Base-by-base conservation (phyloP, 345 rosid genomes). In the Cardamine resedifolia region DNA sequence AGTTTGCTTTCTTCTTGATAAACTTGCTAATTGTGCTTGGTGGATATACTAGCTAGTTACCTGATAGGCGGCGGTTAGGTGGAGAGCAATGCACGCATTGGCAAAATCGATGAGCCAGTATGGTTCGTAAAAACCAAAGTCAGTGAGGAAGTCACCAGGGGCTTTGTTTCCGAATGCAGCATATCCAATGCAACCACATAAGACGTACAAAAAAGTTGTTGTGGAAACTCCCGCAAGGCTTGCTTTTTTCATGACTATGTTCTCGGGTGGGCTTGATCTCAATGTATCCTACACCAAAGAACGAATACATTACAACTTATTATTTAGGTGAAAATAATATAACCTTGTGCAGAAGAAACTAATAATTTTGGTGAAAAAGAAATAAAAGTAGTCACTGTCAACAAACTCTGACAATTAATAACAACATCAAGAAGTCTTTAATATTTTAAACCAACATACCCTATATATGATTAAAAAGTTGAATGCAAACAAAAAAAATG, bases 51-150 rank as follows among this genome's bases (percentile, higher is more conserved):
- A 51, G 30, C 39, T 19, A 10, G 12, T 50, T 5, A 91, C 97
- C 87, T 91, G 98, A 74, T 94, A 94, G 18, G 96, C 97, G n/a
- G 93, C 88, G 0, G 88, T 55, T 2, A 94, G 86, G 73, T 94
- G 98, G 70, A 88, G 1, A 10, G 86, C 97, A 2, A 94, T 87
- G 84, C 96, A 91, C 18, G 84, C 75, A 48, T 94, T 94, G 27
- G 97, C 98, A 0, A 94, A 28, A 72, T 94, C 97, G 5, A 91
- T 61, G 26, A 94, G 80, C 98, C 92, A 89, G 50, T 78, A 91
- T 10, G 98, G 98, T 28, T 91, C 96, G 31, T 81, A 89, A 80
- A 91, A 94, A 5, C 95, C 98, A 20, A 90, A 90, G 2, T 90
- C 98, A 0, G 96, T 90, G 26, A 94, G 91, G 80, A 94, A 84